Evolutionary conservation across 805 yeast genomes (phyloP).

Genomic region (Myxozyma nipponensis): DNA sequence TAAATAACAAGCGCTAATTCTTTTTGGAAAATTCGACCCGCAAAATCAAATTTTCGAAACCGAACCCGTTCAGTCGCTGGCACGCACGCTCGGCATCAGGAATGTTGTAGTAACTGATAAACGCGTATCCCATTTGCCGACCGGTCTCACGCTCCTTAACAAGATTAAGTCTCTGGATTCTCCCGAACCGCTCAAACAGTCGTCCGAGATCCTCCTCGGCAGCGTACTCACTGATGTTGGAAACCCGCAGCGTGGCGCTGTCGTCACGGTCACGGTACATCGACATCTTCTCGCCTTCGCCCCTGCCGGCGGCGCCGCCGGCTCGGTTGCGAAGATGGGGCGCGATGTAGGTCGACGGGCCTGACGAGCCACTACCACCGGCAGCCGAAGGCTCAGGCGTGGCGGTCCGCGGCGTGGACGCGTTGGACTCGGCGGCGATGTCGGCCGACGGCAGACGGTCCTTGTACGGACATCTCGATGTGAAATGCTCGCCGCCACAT

Average conservation of each 20-base stretch:
- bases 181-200: conserved; percentile 67
- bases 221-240: conserved; percentile 83
- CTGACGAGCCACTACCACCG: conserved; percentile 37
- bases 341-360: conserved; percentile 51
- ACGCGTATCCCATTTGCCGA: conserved; percentile 92
- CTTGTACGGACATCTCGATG: conserved; percentile 93
- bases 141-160: conserved; percentile 92
- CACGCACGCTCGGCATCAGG: conserved; percentile 72
- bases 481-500: conserved; percentile 92
- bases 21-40: conserved; percentile 43
- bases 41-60: conserved; percentile 84
- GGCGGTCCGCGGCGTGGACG: conserved; percentile 22
- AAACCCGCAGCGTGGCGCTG: conserved; percentile 78
- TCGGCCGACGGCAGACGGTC: conserved; percentile 66
- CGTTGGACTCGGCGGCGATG: conserved; percentile 36
- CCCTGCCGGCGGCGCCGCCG: conserved; percentile 39
- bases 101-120: conserved; percentile 72
- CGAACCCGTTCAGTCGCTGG: conserved; percentile 77
- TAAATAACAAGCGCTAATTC: conserved; percentile 4
- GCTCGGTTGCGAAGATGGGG: conserved; percentile 52
- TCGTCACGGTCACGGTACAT: conserved; percentile 63
- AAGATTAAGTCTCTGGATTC: conserved; percentile 71
- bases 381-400: conserved; percentile 35
- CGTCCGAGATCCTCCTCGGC: conserved; percentile 74
- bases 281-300: conserved; percentile 32